These are phyloP conservation scores for Diplodia sapinea DNA, from an alignment of 2,329 filamentous ascomycete species.

Conservation along the genomic window DNA sequence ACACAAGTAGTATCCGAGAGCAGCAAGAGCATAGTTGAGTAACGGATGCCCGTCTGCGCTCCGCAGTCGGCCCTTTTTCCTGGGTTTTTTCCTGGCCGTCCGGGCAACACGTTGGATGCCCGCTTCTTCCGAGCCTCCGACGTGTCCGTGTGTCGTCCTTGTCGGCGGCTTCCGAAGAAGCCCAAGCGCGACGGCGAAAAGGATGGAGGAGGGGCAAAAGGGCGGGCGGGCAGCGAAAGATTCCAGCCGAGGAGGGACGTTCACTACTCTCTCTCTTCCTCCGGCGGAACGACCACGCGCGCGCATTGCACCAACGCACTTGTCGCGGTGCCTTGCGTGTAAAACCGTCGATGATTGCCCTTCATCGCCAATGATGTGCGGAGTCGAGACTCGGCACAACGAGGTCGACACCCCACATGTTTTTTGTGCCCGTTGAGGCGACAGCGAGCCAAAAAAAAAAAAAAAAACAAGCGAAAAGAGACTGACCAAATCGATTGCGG, in stretches of 20 bases:
- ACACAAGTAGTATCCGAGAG: not conserved
- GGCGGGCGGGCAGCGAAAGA: not conserved
- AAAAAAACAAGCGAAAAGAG: not conserved
- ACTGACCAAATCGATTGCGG: not conserved
- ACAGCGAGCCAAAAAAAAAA: not conserved
- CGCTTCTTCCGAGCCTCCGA: not conserved
- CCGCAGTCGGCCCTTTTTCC: slow-evolving; percentile 6
- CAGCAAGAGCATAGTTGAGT: too few relatives aligned
- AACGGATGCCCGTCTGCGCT: too few relatives aligned
- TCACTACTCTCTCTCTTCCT: not conserved
- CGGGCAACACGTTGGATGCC: not conserved
- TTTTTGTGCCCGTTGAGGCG: not conserved
- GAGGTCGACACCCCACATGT: too few relatives aligned
- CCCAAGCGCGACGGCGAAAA: not conserved
- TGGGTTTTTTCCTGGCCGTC: too few relatives aligned
- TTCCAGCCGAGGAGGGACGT: not conserved
- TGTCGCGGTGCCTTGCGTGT: not conserved
- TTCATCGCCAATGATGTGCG: not conserved
- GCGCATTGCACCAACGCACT: not conserved
- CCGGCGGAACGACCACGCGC: not conserved
- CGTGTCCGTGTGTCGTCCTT: too few relatives aligned
- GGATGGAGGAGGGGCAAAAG: not conserved
- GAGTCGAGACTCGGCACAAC: not conserved
- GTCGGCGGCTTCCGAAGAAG: slow-evolving; percentile 1
- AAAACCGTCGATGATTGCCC: not conserved